Conservation (phyloP, 306 rosid species). For the Casuarina cunninghamiana region DNA sequence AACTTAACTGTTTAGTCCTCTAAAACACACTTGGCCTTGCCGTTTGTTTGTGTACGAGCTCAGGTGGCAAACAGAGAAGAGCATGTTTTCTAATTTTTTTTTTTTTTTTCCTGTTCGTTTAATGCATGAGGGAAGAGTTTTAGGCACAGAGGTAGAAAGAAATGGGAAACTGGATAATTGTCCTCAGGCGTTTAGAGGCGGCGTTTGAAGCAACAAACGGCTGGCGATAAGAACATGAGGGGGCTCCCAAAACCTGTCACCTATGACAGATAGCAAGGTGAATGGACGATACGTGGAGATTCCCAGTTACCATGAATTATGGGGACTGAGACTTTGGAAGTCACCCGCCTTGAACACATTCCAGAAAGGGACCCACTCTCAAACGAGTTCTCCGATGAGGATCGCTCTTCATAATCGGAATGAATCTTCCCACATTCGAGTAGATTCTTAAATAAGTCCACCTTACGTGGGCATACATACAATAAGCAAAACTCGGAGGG, state of each 20-base stretch:
- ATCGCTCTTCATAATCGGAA: neutral
- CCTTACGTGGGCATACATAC: too few relatives aligned
- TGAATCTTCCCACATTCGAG: neutral
- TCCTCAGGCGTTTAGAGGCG: conserved; percentile 26
- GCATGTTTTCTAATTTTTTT: neutral
- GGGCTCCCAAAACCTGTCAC: conserved; percentile 28
- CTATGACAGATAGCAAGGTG: conserved; percentile 28
- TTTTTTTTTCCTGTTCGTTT: neutral
- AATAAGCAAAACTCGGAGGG: too few relatives aligned
- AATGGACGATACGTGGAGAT: conserved; percentile 36
- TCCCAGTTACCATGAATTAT: conserved; percentile 18
- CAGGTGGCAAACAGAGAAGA: conserved; percentile 42
- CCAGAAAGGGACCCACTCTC: neutral
- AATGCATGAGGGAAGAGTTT: too few relatives aligned
- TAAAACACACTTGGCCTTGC: conserved; percentile 64
- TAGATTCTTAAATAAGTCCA: neutral
- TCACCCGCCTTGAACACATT: conserved; percentile 3
- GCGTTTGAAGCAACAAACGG: conserved; percentile 37
- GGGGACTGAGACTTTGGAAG: conserved; percentile 3
- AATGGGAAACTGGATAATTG: conserved; percentile 15
- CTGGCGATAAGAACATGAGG: conserved; percentile 53
- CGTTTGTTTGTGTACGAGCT: conserved; percentile 36
- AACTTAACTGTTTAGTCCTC: conserved; percentile 47
- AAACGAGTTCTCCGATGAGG: neutral
- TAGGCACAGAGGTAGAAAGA: neutral